Evolutionary conservation across 1,139 yeast genomes (phyloP).

Genomic region (Suzukiozyma palmioleophila): DNA sequence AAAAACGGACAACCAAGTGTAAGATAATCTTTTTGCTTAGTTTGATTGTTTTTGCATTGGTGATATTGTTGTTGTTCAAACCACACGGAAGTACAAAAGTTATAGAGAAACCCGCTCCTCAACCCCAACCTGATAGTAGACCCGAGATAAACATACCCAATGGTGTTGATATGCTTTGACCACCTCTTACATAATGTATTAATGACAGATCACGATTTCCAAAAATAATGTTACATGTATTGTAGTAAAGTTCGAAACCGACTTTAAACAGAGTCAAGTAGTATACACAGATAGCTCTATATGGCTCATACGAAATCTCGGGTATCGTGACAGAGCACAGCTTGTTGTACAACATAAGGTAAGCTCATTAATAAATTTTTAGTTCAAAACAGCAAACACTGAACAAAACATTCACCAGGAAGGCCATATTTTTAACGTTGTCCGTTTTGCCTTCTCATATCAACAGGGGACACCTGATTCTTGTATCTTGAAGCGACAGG

Average conservation of each 20-base stretch:
- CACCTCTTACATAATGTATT: not conserved
- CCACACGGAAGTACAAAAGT: conserved; percentile 38
- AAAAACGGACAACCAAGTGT: conserved; percentile 86
- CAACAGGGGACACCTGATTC: conserved; percentile 11
- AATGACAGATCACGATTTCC: conserved; percentile 6
- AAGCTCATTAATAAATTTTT: too few species aligned
- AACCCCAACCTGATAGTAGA: not conserved
- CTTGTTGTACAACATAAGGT: too few species aligned
- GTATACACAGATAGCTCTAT: too few species aligned
- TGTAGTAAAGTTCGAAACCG: not conserved
- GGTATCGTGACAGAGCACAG: too few species aligned
- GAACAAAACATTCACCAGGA: too few species aligned
- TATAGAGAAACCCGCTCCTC: conserved; percentile 18
- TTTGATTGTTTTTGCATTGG: conserved; percentile 65
- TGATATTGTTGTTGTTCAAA: conserved; percentile 66
- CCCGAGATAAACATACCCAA: not conserved
- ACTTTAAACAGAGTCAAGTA: not conserved
- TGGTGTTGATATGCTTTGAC: not conserved
- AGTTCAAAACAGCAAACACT: too few species aligned
- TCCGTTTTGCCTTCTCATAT: conserved; percentile 10
- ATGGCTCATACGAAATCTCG: too few species aligned
- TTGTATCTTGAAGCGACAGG: conserved; percentile 16
- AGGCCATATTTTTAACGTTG: not conserved
- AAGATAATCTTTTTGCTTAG: conserved; percentile 73
- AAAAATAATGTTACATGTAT: too few species aligned